Evolutionary conservation across 2,329 filamentous ascomycete genomes (phyloP), one percentile per base, ranked within the genome.

Genomic region (Plenodomus tracheiphilus): DNA sequence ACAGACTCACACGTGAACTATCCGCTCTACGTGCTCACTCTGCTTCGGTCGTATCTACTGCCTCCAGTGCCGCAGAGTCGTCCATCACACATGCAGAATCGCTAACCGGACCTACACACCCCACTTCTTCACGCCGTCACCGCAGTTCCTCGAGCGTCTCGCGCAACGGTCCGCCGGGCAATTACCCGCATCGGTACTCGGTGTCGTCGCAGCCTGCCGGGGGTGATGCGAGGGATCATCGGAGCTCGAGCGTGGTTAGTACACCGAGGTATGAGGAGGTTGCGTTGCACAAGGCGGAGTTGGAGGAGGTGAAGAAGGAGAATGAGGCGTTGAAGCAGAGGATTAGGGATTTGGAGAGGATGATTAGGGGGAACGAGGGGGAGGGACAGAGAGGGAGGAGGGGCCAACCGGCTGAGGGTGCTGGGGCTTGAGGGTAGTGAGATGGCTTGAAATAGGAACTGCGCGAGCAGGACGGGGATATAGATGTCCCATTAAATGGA

Each of bases 1-100:
- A 97, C 75, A 90, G 93, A 28, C 81, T 97, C 25, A 96, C 90
- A 0, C 88, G 93, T 48, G 93, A 97, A 70, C 84, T 97, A 30
- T 86, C 87, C 15, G 79, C 91, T 43, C 84, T 97, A n/a, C 88
- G 92, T 49, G 82, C 84, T 19, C 83, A 84, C 65, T 83, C 83
- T 8, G 81, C 82, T 5, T 85, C 82, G 1, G 83, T 85, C 21
- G 82, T 82, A 41, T 85, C 82, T 8, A 86, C 81, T 7, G 43
- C 54, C 3, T 59, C 56, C 2, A 56, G 77, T 50, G 69, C 72
- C 30, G 76, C 78, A 38, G 81, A 83, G 41, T 65, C 74, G 1
- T 72, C 70, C 38, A 81, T 57, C 64, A 66, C 59, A 61, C 74
- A 49, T 62, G 75, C 42, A 57, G 76, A 65, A 17, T 58, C 74